These are phyloP conservation scores for Boletus subcaerulescens DNA, from an alignment of 768 basidiomycete species.

Conservation along the genomic window DNA sequence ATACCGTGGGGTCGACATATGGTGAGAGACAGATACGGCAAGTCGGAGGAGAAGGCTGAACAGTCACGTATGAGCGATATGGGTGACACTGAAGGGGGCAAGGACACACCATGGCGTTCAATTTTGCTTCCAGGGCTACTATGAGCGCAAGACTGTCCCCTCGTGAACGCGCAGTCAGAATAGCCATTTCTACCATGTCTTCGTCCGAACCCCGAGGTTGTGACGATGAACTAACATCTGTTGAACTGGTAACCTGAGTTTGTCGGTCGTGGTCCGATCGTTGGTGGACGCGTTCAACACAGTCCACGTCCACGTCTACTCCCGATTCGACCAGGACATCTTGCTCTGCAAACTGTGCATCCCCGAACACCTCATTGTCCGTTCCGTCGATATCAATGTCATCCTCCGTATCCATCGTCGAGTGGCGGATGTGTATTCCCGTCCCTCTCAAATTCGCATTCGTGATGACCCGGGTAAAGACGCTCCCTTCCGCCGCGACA, in stretches of 20 bases:
- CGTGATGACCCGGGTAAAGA: slow-evolving; percentile 37
- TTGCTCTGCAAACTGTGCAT: slow-evolving; percentile 71
- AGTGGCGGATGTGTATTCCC: slow-evolving; percentile 64
- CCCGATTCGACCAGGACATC: slow-evolving; percentile 52
- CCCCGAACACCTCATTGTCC: slow-evolving; percentile 63
- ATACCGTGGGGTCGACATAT: slow-evolving; percentile 74
- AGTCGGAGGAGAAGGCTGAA: slow-evolving; percentile 27
- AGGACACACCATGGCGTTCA: slow-evolving; percentile 52
- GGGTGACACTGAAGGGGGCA: slow-evolving; percentile 27
- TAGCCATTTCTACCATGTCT: slow-evolving; percentile 47
- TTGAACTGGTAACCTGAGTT: slow-evolving; percentile 30
- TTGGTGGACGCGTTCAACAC: neutral
- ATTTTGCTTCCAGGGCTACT: slow-evolving; percentile 57
- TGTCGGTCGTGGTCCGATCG: slow-evolving; percentile 29
- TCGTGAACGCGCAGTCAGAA: slow-evolving; percentile 46
- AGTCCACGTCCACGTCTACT: slow-evolving; percentile 10
- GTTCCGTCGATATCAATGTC: slow-evolving; percentile 82
- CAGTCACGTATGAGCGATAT: slow-evolving; percentile 20
- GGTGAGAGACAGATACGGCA: slow-evolving; percentile 82
- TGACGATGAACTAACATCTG: neutral
- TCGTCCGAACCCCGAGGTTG: slow-evolving; percentile 13
- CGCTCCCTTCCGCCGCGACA: slow-evolving; percentile 39
- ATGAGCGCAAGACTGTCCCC: slow-evolving; percentile 50
- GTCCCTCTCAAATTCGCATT: slow-evolving; percentile 46
- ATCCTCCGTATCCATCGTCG: slow-evolving; percentile 68